Conservation (phyloP, 345 rosid genomes). For the Eucalyptus rudis region DNA sequence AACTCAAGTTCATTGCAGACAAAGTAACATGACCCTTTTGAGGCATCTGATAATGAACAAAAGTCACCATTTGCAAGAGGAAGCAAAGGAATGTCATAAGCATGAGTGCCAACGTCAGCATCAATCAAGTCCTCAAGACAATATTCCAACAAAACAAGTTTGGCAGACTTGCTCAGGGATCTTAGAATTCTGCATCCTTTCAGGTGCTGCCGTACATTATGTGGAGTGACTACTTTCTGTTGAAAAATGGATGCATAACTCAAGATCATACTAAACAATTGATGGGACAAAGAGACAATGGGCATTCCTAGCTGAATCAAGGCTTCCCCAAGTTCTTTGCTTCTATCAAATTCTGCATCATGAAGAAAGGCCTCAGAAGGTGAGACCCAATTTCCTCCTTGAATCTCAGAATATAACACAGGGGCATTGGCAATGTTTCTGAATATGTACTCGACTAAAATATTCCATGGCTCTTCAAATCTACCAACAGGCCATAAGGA, state of each 20-base stretch:
- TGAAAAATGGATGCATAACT: conserved; percentile 42
- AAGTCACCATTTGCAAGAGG: conserved; percentile 83
- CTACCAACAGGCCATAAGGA: conserved; percentile 76
- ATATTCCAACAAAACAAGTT: conserved; percentile 78
- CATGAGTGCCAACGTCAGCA: conserved; percentile 50
- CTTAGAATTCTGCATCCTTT: conserved; percentile 36
- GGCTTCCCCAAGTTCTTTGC: conserved; percentile 67
- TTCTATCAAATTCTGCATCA: conserved; percentile 57
- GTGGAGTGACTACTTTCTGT: conserved; percentile 86
- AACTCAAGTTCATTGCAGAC: conserved; percentile 68
- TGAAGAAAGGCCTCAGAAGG: conserved; percentile 81
- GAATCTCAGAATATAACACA: conserved; percentile 58
- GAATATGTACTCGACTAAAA: conserved; percentile 74
- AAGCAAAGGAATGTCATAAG: conserved; percentile 49
- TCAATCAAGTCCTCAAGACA: conserved; percentile 89
- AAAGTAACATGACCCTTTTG: conserved; percentile 44
- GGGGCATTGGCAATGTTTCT: conserved; percentile 42
- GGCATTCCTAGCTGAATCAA: conserved; percentile 76
- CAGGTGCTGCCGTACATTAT: conserved; percentile 58
- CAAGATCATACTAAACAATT: conserved; percentile 61
- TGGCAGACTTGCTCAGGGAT: conserved; percentile 39
- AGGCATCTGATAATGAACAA: conserved; percentile 47
- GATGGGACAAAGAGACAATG: conserved; percentile 58
- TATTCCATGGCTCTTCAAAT: conserved; percentile 93
- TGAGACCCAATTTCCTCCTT: conserved; percentile 73